Percentiles rank a stretch among this genome's conserved stretches.
phyloP scores from a whole-genome alignment of 2,329 filamentous ascomycete genomes.

The Escovopsis weberi region DNA sequence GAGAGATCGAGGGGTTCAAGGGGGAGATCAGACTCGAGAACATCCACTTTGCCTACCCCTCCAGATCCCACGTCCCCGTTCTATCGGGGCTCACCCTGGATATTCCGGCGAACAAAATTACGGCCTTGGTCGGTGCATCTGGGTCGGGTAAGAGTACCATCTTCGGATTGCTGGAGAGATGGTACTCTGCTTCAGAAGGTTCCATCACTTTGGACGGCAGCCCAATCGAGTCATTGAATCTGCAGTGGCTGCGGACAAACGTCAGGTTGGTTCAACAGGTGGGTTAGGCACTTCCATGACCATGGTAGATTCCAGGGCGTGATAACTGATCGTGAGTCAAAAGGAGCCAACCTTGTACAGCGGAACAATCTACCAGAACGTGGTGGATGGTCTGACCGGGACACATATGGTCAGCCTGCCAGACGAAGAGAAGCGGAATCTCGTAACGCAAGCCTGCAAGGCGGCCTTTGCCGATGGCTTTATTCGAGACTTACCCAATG shows the following conservation, averaged over 20 bases:
- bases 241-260: constrained; percentile 38
- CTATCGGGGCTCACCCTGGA: constrained; percentile 26
- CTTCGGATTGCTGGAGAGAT: constrained; percentile 41
- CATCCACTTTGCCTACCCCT: constrained; percentile 41
- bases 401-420: constrained; percentile 21
- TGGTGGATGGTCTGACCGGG: constrained; percentile 30
- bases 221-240: constrained; percentile 27
- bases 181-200: constrained; percentile 38
- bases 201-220: constrained; percentile 29
- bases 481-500: constrained; percentile 30
- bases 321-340: no score
- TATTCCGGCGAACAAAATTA: constrained; percentile 31
- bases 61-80: constrained; percentile 34
- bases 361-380: constrained; percentile 37
- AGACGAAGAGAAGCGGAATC: constrained; percentile 27
- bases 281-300: background rate
- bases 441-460: constrained; percentile 33
- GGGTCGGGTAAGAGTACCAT: constrained; percentile 46
- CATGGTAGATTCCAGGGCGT: background rate
- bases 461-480: constrained; percentile 40
- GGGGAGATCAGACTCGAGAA: constrained; percentile 33
- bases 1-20: constrained; percentile 12
- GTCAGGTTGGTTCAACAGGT: constrained; percentile 35
- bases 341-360: constrained; percentile 40
- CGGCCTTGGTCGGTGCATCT: constrained; percentile 42